Evolutionary conservation across 371 early-diverging fungal genomes (phyloP), one percentile per base, ranked within the genome.

Genomic region (Mortierella sp.): DNA sequence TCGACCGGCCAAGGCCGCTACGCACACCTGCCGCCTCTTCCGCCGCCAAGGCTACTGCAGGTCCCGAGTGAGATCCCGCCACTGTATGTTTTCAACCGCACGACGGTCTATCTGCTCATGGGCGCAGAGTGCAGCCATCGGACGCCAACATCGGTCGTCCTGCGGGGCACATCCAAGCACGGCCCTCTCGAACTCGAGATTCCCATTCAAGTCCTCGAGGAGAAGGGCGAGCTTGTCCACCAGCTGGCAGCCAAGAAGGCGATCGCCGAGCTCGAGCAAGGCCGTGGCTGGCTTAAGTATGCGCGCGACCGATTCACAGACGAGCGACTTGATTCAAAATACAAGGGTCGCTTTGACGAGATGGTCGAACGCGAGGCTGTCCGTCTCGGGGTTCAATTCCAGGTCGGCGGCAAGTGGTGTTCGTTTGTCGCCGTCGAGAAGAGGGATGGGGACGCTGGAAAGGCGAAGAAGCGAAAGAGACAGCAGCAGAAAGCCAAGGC

Each of bases 191-290:
- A 88, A 63, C 79, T 91, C 55, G 74, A 78, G 45, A 74, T 91
- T 31, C 89, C 89, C 45, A 76, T 91, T n/a, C 80, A 88, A 70
- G 70, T 75, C 21, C 82, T 88, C 28, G 80, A 79, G 75, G 70
- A 60, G 6, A 34, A 72, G 9, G 82, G 85, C 2, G 79, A 60
- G 71, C 52, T 80, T 16, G 72, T 91, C 42, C 91, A 91, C 80
- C 87, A 88, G 60, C 79, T 91, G 28, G 91, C 91, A 3, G 88
- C 90, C 55, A 85, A 87, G 47, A 89, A 84, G 73, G 80, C 91
- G 19, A 88, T 90, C 38, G 80, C 83, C n/a, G 91, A 91, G 65
- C 58, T 90, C 24, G 89, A 88, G 44, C 84, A 89, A 34, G 81
- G 72, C 50, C 80, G 80, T 34, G 80, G 80, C 21, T 80, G 80